A percentile compares a stretch with the other conserved stretches of the same genome.
Conservation (phyloP, 805 yeast species). For the Saturnispora dispora region DNA sequence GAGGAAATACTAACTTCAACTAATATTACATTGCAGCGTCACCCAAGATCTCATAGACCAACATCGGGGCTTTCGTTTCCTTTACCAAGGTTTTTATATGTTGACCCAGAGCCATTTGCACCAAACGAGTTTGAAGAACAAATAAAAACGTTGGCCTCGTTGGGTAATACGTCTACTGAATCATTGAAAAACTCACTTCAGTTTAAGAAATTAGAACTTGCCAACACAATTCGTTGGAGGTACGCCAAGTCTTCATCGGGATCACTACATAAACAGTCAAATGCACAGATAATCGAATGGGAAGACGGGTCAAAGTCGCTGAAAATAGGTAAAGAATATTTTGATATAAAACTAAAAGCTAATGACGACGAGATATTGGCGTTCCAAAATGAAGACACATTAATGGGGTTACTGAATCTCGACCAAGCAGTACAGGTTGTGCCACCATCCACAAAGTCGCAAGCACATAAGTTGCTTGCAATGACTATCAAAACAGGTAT, state of each 20-base stretch:
- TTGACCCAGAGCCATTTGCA: constrained; percentile 84
- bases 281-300: constrained; percentile 89
- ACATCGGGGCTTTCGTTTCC: constrained; percentile 36
- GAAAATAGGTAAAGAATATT: constrained; percentile 79
- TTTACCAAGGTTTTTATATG: constrained; percentile 72
- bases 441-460: constrained; percentile 85
- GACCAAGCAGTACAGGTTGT: constrained; percentile 62
- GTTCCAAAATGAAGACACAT: constrained; percentile 61
- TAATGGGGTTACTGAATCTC: constrained; percentile 60
- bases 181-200: constrained; percentile 39
- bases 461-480: constrained; percentile 73
- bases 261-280: constrained; percentile 75
- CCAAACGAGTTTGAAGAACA: constrained; percentile 44
- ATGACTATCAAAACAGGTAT: constrained; percentile 50
- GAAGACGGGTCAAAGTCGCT: constrained; percentile 83
- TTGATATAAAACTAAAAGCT: constrained; percentile 62
- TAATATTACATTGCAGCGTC: constrained; percentile 41
- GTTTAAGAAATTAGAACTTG: constrained; percentile 24
- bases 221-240: constrained; percentile 88
- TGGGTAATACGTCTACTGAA: not conserved
- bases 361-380: constrained; percentile 65
- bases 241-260: constrained; percentile 66
- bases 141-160: constrained; percentile 33
- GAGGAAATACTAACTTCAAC: constrained; percentile 24
- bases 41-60: constrained; percentile 36